Conservation (phyloP, 495 filamentous ascomycete species). For the Talaromyces adpressus region DNA sequence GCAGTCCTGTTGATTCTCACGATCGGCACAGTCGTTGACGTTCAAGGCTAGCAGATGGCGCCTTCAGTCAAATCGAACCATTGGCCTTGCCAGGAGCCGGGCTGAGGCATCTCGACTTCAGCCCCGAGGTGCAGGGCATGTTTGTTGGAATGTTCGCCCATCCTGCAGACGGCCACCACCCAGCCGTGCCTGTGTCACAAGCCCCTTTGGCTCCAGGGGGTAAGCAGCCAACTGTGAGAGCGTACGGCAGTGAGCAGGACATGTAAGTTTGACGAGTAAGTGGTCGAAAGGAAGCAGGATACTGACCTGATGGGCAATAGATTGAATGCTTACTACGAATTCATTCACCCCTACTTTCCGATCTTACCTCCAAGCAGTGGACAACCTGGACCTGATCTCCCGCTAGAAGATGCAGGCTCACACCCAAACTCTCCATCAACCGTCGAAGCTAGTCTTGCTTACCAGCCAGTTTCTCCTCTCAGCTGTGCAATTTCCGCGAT, state of each 20-base stretch:
- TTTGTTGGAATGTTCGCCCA: slow-evolving; percentile 29
- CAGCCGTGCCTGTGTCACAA: slow-evolving; percentile 15
- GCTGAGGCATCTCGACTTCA: slow-evolving; percentile 33
- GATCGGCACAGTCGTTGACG: not conserved
- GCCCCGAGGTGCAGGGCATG: slow-evolving; percentile 29
- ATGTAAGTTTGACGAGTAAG: slow-evolving; percentile 23
- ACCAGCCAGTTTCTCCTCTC: slow-evolving; percentile 45
- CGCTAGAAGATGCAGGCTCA: slow-evolving; percentile 34
- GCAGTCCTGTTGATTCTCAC: not conserved
- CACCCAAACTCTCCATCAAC: slow-evolving; percentile 35
- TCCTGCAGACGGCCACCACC: slow-evolving; percentile 14
- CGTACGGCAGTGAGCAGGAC: slow-evolving; percentile 34
- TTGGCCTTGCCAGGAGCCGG: slow-evolving; percentile 38
- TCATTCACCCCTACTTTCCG: slow-evolving; percentile 52
- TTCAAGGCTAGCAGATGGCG: not conserved
- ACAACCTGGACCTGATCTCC: slow-evolving; percentile 35
- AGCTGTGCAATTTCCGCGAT: slow-evolving; percentile 50
- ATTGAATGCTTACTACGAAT: slow-evolving; percentile 54
- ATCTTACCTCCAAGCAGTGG: slow-evolving; percentile 46
- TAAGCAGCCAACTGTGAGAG: slow-evolving; percentile 26
- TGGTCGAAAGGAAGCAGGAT: not conserved
- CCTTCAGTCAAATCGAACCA: slow-evolving; percentile 36
- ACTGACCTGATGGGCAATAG: slow-evolving; percentile 19
- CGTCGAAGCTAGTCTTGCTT: slow-evolving; percentile 30
- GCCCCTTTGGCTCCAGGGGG: slow-evolving; percentile 24